Evolutionary conservation across 306 rosid genomes (phyloP), one percentile per base, ranked within the genome.

Genomic region (Dryas drummondii): DNA sequence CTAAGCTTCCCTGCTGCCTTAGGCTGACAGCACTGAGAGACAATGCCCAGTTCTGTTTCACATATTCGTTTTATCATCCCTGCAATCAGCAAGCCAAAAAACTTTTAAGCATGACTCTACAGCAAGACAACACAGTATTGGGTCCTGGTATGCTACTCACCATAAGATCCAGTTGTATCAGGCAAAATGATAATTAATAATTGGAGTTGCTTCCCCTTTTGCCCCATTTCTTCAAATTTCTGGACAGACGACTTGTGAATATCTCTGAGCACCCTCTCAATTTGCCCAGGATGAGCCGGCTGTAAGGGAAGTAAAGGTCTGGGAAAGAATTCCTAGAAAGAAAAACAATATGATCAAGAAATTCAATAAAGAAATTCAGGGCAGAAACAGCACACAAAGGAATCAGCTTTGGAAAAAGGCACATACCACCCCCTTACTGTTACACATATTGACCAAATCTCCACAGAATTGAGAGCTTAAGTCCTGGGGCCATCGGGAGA

Each of bases 11-110:
- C 0, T 0, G 81, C 89, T 52, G 82, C 76, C 55, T 1, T 85
- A 0, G 98, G 96, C 2, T 67, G 83, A 74, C 87, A 86, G 74
- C 98, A 94, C 52, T 94, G 98, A 4, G 97, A 77, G 9, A 94
- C 94, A 15, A 94, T 94, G 42, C 97, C 98, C 0, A 91, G 69
- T 22, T 91, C 96, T 0, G 98, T 91, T 82, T 94, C 98, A 55
- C 98, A 94, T 0, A 91, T 58, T 6, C 89, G 86, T 73, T 94
- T 94, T 7, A 94, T 88, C 72, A 2, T 78, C 9, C 84, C 98
- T 94, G 82, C 13, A 57, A 27, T 13, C 49, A 40, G 7, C 37
- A 57, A 26, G 41, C 22, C 1, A n/a, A n/a, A 27, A 27, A 52
- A 61, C 27, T 46, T 46, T 59, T 57, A 11, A 9, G 16, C 22